Evolutionary conservation across 2,329 filamentous ascomycete species (phyloP).

Genomic region (Fusarium liriodendri): DNA sequence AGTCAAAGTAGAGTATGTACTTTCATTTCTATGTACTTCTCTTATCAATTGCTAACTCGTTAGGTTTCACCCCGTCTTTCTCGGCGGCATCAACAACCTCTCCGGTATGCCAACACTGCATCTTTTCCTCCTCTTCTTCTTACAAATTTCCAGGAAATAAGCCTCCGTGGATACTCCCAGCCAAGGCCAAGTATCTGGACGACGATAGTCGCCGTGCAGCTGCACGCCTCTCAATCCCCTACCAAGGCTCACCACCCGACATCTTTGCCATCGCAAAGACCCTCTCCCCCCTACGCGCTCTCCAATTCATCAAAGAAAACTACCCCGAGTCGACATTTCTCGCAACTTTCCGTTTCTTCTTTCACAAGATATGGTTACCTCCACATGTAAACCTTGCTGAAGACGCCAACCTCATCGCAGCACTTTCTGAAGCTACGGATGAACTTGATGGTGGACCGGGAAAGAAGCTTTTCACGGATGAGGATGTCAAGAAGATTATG

Average conservation of each 20-base stretch:
- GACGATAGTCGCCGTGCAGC: constrained; percentile 56
- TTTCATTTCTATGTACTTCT: neutral
- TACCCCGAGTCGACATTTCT: constrained; percentile 63
- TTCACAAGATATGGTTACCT: constrained; percentile 71
- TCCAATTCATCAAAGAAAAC: constrained; percentile 73
- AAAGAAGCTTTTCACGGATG: constrained; percentile 57
- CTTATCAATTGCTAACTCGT: neutral
- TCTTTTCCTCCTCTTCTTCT: neutral
- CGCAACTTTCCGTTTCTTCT: constrained; percentile 65
- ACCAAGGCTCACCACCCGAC: constrained; percentile 54
- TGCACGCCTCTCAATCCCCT: constrained; percentile 50
- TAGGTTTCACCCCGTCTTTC: constrained; percentile 78
- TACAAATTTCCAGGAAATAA: constrained; percentile 69
- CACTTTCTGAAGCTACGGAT: constrained; percentile 48
- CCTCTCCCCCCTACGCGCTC: constrained; percentile 70
- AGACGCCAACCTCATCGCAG: constrained; percentile 61
- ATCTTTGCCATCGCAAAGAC: constrained; percentile 58
- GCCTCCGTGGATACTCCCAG: constrained; percentile 77
- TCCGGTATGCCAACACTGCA: constrained; percentile 56
- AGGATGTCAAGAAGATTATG: constrained; percentile 68
- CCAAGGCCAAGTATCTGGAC: constrained; percentile 70
- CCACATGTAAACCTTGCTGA: constrained; percentile 69
- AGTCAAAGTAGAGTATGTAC: constrained; percentile 73
- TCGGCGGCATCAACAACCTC: constrained; percentile 73
- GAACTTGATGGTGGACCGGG: constrained; percentile 33